Percentiles rank a stretch among this genome's conserved stretches.
These are phyloP conservation scores for Sarcodon sp. DNA, from an alignment of 768 basidiomycete genomes.

Conservation along the genomic window DNA sequence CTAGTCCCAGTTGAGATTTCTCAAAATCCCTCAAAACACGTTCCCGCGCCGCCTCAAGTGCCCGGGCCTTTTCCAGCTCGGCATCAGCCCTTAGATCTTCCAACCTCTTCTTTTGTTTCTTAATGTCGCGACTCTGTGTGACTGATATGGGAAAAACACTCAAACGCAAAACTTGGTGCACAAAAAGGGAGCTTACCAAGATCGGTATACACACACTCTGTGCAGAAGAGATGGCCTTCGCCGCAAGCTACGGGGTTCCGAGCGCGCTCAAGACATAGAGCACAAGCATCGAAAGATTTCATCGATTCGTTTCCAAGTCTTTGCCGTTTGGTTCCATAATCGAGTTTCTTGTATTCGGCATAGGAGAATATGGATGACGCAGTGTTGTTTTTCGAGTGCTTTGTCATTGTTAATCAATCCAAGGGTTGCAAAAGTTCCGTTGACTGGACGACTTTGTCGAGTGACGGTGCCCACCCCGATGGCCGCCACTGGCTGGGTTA, in stretches of 20 bases:
- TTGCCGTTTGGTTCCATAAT: constrained; percentile 79
- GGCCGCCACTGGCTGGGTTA: neutral
- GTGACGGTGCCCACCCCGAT: neutral
- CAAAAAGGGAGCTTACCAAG: constrained; percentile 37
- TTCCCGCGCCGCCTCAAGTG: constrained; percentile 66
- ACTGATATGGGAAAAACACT: constrained; percentile 28
- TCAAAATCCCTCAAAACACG: constrained; percentile 88
- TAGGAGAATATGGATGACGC: constrained; percentile 85
- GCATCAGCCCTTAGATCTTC: constrained; percentile 65
- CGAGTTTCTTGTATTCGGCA: constrained; percentile 76
- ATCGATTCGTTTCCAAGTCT: constrained; percentile 86
- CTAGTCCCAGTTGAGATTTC: constrained; percentile 67
- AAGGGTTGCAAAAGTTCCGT: neutral
- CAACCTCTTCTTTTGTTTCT: constrained; percentile 74
- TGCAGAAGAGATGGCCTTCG: constrained; percentile 90
- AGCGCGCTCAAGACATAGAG: constrained; percentile 75
- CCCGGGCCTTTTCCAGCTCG: constrained; percentile 65
- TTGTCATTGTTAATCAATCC: constrained; percentile 41
- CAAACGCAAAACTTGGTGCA: neutral
- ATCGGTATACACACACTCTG: constrained; percentile 85
- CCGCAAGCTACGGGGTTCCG: constrained; percentile 74
- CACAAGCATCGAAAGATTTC: constrained; percentile 85
- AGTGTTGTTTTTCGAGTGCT: constrained; percentile 85
- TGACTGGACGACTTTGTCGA: neutral
- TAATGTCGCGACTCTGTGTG: constrained; percentile 85